Evolutionary conservation across 2,329 filamentous ascomycete genomes (phyloP), one percentile per base, ranked within the genome.

Genomic region (Parascedosporium putredinis): DNA sequence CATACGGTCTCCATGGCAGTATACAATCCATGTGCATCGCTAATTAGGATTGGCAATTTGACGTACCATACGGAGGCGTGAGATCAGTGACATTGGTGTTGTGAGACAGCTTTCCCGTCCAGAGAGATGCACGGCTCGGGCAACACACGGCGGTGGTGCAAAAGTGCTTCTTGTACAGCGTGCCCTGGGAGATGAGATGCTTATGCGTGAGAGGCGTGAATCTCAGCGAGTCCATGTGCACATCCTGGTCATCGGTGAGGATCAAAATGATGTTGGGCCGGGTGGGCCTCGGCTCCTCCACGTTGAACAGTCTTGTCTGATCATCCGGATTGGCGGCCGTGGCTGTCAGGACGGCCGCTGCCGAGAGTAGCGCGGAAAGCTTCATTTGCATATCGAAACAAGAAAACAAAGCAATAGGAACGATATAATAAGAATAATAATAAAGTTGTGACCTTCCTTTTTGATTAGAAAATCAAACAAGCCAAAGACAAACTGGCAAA

Each of bases 21-120:
- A n/a, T n/a, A n/a, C n/a, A n/a, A n/a, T n/a, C n/a, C n/a, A n/a
- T n/a, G n/a, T n/a, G n/a, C n/a, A n/a, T n/a, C n/a, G n/a, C n/a
- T n/a, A 18, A 3, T 24, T 56, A 14, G 57, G 53, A 2, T n/a
- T n/a, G 53, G 50, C 25, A 16, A 24, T 18, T 18, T 62, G 72
- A 71, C 29, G 14, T 33, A 33, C 20, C 24, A 12, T 51, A 34
- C 2, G 78, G 79, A 14, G 77, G 68, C 25, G 46, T 55, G 0
- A 77, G 69, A 44, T 74, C 67, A 0, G 83, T 86, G 1, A 86
- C 79, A 55, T 86, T 86, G 0, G 81, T 85, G 55, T 85, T 86
- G 56, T 87, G 83, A 0, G 82, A 79, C 5, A 78, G 73, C 57
- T 76, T 78, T 0, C 83, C 83, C 0, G 82, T 85, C 73, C 74